phyloP scores from a whole-genome alignment of 306 rosid species.

The Pachyrhizus erosus region DNA sequence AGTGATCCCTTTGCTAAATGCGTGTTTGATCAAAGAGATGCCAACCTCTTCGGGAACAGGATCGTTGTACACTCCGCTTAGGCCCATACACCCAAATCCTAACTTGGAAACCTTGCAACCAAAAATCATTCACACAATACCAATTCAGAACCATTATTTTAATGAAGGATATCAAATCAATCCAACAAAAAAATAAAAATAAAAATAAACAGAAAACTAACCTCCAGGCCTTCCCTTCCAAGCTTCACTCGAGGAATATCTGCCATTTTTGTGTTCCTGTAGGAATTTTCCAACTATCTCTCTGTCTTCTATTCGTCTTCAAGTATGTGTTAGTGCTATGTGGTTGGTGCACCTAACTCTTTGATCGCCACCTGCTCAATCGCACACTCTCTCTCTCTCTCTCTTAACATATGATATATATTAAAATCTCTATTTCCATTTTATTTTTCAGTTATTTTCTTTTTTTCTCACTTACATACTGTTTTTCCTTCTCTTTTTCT shows the following conservation, averaged over 20 bases:
- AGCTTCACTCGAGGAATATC: slow-evolving; percentile 43
- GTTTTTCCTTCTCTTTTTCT: too few species aligned
- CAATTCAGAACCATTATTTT: neutral
- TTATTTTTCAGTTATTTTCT: too few species aligned
- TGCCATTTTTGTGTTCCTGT: slow-evolving; percentile 42
- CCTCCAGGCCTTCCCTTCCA: slow-evolving; percentile 40
- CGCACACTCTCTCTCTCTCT: neutral
- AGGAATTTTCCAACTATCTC: neutral
- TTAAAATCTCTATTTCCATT: too few species aligned
- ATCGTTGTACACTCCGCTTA: slow-evolving; percentile 60
- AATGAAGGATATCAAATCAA: neutral
- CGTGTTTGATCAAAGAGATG: slow-evolving; percentile 63
- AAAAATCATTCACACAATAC: neutral
- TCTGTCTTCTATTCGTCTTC: neutral
- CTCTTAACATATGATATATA: slow-evolving; percentile 41
- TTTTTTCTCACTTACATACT: too few species aligned
- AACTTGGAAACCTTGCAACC: slow-evolving; percentile 67
- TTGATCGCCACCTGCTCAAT: neutral
- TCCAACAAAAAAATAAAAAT: too few species aligned
- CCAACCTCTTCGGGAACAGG: slow-evolving; percentile 69
- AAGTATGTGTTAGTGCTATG: neutral
- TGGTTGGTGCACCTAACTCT: neutral
- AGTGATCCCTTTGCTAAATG: slow-evolving; percentile 75
- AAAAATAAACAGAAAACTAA: too few species aligned
- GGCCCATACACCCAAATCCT: slow-evolving; percentile 86